Conservation (phyloP, 768 basidiomycete species). For the Dioszegia hungarica region DNA sequence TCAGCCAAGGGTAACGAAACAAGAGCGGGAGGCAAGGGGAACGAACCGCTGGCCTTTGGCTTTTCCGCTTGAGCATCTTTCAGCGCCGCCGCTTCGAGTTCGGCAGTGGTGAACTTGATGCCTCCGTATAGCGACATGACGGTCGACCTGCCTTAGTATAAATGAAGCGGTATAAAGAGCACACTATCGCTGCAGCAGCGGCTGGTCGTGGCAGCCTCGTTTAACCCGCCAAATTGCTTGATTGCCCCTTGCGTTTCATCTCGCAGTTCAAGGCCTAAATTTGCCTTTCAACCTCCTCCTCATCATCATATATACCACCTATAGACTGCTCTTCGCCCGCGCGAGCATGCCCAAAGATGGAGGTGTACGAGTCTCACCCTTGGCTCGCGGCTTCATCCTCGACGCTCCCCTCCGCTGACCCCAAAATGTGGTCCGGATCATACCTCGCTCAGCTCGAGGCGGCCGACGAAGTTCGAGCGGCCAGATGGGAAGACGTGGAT, state of each 20-base stretch:
- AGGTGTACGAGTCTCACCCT: neutral
- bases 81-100: conserved; percentile 1
- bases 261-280: no score
- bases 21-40: no score
- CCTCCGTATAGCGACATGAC: conserved; percentile 43
- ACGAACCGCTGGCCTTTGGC: neutral
- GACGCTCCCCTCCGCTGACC: neutral
- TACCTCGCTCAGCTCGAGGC: neutral
- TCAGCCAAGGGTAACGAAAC: no score
- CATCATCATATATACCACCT: neutral
- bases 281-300: neutral
- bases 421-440: neutral
- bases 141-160: neutral
- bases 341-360: no score
- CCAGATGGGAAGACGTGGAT: conserved; percentile 11
- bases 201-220: neutral
- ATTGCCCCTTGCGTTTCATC: neutral
- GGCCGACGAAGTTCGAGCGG: neutral
- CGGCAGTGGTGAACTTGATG: conserved; percentile 34
- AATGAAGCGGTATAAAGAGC: no score
- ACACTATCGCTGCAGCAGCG: neutral
- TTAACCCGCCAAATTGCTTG: conserved; percentile 3
- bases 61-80: conserved; percentile 3
- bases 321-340: no score
- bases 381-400: neutral